These are phyloP conservation scores for Globisporangium recalcitrans DNA, from an alignment of 352 stramenopile species.

Conservation along the genomic window DNA sequence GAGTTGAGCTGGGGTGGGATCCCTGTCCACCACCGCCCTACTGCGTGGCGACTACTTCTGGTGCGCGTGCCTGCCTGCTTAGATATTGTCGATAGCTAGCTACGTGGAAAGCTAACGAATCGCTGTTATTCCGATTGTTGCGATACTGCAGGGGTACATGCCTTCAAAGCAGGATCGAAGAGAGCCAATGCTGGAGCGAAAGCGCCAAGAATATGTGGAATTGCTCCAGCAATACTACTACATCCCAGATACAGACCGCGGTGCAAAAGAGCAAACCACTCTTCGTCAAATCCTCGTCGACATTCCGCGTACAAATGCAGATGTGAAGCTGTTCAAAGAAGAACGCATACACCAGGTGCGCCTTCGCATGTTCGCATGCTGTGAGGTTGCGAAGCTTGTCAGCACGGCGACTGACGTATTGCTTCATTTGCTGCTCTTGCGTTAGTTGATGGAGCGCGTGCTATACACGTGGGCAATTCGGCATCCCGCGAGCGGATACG, in stretches of 20 bases:
- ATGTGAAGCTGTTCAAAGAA: conserved; percentile 96
- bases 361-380: not conserved
- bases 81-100: not conserved
- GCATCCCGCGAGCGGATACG: conserved; percentile 97
- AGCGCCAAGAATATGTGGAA: conserved; percentile 95
- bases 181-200: conserved; percentile 88
- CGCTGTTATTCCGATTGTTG: no score
- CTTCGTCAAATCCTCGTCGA: conserved; percentile 97
- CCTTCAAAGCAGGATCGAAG: conserved; percentile 92
- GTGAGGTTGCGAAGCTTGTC: not conserved
- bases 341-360: conserved; percentile 86
- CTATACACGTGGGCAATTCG: conserved; percentile 99
- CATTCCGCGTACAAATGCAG: conserved; percentile 95
- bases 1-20: conserved; percentile 91
- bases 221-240: conserved; percentile 95
- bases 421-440: conserved; percentile 19
- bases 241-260: conserved; percentile 93
- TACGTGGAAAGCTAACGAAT: not conserved
- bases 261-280: conserved; percentile 94
- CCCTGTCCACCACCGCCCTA: conserved; percentile 74
- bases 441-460: conserved; percentile 90
- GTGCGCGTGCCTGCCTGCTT: conserved; percentile 27
- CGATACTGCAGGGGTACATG: conserved; percentile 83
- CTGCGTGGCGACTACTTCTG: conserved; percentile 96
- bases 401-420: not conserved